Conservation (phyloP, 2,329 filamentous ascomycete genomes). For the Penicillium freii region DNA sequence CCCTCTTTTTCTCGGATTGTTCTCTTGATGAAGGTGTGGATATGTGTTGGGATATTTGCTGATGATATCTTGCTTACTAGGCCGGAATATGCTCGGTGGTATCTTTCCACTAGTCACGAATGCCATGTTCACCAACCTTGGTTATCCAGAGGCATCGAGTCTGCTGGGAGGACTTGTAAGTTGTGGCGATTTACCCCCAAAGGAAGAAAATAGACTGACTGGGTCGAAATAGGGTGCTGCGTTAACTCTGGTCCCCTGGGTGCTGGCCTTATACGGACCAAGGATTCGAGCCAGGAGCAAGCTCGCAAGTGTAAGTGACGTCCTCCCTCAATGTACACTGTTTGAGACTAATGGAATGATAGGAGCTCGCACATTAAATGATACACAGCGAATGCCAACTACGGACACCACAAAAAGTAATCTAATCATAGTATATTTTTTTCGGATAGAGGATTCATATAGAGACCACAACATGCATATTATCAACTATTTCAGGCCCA, state of each 20-base stretch:
- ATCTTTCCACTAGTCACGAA: conserved; percentile 75
- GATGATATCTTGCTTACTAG: conserved; percentile 18
- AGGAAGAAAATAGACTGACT: conserved; percentile 5
- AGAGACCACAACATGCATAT: conserved; percentile 5
- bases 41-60: conserved; percentile 1
- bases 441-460: background rate
- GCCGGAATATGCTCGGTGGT: conserved; percentile 76
- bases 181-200: background rate
- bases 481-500: background rate
- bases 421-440: background rate
- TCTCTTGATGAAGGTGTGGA: background rate
- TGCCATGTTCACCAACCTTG: conserved; percentile 70
- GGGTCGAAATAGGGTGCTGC: conserved; percentile 43
- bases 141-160: conserved; percentile 68
- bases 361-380: conserved; percentile 22
- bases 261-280: conserved; percentile 74
- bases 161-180: conserved; percentile 71
- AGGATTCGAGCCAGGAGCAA: conserved; percentile 72
- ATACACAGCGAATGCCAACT: background rate
- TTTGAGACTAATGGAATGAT: conserved; percentile 1
- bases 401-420: background rate
- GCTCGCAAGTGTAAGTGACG: conserved; percentile 62
- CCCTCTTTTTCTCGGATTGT: background rate
- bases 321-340: too few relatives aligned
- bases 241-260: conserved; percentile 82